phyloP scores from a whole-genome alignment of 192 early-diverging fungal species.

The Coemansia sp. region DNA sequence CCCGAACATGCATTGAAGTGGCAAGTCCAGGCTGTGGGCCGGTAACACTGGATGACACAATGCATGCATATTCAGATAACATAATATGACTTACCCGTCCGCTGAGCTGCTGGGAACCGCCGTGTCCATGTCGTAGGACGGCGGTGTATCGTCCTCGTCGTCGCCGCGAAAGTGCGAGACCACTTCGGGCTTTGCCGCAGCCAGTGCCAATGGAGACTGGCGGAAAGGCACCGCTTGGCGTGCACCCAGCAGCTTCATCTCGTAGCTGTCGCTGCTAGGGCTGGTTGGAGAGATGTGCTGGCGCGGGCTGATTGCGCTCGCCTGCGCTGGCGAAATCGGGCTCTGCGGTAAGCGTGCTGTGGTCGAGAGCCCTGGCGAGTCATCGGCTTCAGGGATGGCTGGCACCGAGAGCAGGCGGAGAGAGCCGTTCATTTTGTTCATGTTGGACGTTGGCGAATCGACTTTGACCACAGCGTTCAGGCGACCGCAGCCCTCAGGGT shows the following conservation, averaged over 20 bases:
- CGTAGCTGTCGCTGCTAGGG: conserved; percentile 29
- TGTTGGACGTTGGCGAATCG: conserved; percentile 73
- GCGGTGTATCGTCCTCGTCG: conserved; percentile 24
- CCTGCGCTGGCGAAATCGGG: conserved; percentile 15
- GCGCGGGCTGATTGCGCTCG: conserved; percentile 8
- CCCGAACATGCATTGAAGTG: not conserved
- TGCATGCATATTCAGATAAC: not conserved
- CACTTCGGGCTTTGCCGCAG: conserved; percentile 6
- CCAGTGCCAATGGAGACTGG: conserved; percentile 41
- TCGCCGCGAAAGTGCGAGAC: conserved; percentile 26
- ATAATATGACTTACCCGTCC: conserved; percentile 28
- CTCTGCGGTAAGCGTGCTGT: conserved; percentile 15
- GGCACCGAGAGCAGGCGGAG: conserved; percentile 41
- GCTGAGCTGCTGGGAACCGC: conserved; percentile 10
- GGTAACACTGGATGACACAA: not conserved
- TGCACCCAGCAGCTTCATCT: conserved; percentile 35
- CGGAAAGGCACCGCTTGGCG: conserved; percentile 25
- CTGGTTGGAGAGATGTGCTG: conserved; percentile 5
- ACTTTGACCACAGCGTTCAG: conserved; percentile 65
- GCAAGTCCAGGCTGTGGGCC: not conserved
- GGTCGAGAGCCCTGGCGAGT: conserved; percentile 8
- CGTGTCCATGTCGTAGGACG: conserved; percentile 21
- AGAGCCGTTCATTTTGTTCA: conserved; percentile 75
- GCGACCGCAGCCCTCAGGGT: conserved; percentile 72
- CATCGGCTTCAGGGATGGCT: conserved; percentile 16